Percentiles rank a stretch among this genome's conserved stretches.
Conservation (phyloP, 352 stramenopile species). For the Halophytophthora batemanensis region DNA sequence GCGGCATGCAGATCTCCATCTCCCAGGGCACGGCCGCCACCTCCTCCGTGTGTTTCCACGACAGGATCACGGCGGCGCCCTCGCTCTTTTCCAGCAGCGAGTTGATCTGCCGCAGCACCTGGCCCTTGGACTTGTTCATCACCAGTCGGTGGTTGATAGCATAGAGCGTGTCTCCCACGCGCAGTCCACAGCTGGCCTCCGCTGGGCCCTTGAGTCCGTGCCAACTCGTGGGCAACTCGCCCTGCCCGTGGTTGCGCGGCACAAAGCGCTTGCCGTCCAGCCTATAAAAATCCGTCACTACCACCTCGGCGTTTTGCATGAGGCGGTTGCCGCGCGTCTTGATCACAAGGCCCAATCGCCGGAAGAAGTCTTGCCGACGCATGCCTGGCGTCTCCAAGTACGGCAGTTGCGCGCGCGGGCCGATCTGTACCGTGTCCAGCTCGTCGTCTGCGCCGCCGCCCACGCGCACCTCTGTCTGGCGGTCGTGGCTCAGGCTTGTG, state of each 20-base stretch:
- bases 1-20: slow-evolving; percentile 69
- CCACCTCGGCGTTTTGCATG: slow-evolving; percentile 82
- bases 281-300: slow-evolving; percentile 78
- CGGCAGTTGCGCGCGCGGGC: slow-evolving; percentile 60
- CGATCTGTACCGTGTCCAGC: slow-evolving; percentile 65
- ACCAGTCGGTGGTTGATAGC: slow-evolving; percentile 86
- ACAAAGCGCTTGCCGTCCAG: slow-evolving; percentile 78
- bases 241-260: slow-evolving; percentile 66
- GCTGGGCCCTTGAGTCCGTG: slow-evolving; percentile 65
- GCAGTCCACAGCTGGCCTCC: slow-evolving; percentile 70
- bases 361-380: slow-evolving; percentile 76
- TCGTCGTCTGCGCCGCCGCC: slow-evolving; percentile 35
- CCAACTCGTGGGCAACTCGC: slow-evolving; percentile 59
- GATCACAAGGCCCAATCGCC: slow-evolving; percentile 72
- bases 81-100: slow-evolving; percentile 74
- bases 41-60: slow-evolving; percentile 82
- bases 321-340: slow-evolving; percentile 83
- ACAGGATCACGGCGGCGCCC: slow-evolving; percentile 62
- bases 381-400: slow-evolving; percentile 55
- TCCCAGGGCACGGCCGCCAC: slow-evolving; percentile 76
- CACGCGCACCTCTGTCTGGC: slow-evolving; percentile 79
- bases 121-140: slow-evolving; percentile 83
- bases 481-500: slow-evolving; percentile 81
- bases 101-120: slow-evolving; percentile 81
- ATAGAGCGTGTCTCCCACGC: slow-evolving; percentile 78